These are phyloP conservation scores for Delitschia confertaspora DNA, from an alignment of 495 filamentous ascomycete genomes.

Conservation along the genomic window DNA sequence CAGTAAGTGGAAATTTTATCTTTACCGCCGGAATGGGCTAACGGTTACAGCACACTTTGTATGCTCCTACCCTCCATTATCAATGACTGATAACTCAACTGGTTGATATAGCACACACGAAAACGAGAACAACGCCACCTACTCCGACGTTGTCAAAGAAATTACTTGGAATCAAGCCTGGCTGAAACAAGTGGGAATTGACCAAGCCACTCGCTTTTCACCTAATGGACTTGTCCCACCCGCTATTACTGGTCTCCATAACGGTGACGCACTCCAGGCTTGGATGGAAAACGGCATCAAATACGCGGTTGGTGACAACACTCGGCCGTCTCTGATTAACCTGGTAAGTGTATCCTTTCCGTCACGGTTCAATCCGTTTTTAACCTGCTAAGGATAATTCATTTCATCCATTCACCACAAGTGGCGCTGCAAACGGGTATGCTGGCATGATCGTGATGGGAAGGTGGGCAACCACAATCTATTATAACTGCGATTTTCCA, in stretches of 20 bases:
- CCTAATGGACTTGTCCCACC: constrained; percentile 50
- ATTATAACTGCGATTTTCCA: constrained; percentile 51
- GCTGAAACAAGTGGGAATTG: constrained; percentile 43
- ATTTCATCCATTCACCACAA: constrained; percentile 46
- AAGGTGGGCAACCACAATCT: constrained; percentile 53
- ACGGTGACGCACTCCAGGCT: constrained; percentile 50
- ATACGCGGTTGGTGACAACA: constrained; percentile 55
- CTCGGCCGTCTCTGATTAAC: constrained; percentile 38
- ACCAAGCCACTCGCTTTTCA: constrained; percentile 37
- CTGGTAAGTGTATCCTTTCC: no score
- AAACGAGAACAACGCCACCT: constrained; percentile 51
- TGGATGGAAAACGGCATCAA: constrained; percentile 48
- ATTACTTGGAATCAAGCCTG: constrained; percentile 51
- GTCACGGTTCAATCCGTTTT: no score
- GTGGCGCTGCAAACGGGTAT: constrained; percentile 41
- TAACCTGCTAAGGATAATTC: constrained; percentile 2
- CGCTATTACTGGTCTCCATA: constrained; percentile 54
- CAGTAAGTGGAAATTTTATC: no score
- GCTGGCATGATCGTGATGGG: constrained; percentile 47
- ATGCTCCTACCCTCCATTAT: not conserved
- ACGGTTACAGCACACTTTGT: constrained; percentile 56
- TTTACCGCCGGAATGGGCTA: no score
- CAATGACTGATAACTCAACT: no score
- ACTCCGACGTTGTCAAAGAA: constrained; percentile 45
- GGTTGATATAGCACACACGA: constrained; percentile 43